Evolutionary conservation across 177 flowering plant species (phyloP).

Genomic region (Vitis hybrid): DNA sequence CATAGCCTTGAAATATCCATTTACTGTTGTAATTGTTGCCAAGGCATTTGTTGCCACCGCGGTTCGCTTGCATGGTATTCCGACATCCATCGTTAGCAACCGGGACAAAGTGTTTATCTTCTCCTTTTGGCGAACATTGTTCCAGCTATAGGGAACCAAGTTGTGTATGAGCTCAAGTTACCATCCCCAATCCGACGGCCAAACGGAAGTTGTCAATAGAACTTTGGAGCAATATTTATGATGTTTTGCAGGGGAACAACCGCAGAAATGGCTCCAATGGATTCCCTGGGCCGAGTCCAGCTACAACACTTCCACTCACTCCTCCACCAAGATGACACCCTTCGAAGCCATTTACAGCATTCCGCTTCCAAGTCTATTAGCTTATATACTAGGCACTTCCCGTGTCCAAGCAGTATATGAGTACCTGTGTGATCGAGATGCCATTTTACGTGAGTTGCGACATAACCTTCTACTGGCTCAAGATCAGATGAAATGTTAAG

Average conservation of each 20-base stretch:
- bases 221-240: background rate
- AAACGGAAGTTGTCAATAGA: background rate
- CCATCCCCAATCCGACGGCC: background rate
- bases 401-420: background rate
- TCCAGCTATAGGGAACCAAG: background rate
- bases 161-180: background rate
- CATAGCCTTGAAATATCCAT: background rate
- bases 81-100: background rate
- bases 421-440: background rate
- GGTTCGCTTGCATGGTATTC: background rate
- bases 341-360: background rate
- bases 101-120: too few species aligned
- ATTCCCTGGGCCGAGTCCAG: background rate
- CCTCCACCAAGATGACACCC: slow-evolving; percentile 1
- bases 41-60: background rate
- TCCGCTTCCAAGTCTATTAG: background rate
- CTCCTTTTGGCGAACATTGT: background rate
- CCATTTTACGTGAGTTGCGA: background rate
- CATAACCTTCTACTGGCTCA: background rate
- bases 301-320: background rate
- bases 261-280: background rate
- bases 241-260: background rate
- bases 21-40: background rate
- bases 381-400: background rate
- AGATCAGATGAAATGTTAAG: slow-evolving; percentile 1